Base-by-base conservation (phyloP, 2,329 filamentous ascomycete genomes). In the Capronia americana region DNA sequence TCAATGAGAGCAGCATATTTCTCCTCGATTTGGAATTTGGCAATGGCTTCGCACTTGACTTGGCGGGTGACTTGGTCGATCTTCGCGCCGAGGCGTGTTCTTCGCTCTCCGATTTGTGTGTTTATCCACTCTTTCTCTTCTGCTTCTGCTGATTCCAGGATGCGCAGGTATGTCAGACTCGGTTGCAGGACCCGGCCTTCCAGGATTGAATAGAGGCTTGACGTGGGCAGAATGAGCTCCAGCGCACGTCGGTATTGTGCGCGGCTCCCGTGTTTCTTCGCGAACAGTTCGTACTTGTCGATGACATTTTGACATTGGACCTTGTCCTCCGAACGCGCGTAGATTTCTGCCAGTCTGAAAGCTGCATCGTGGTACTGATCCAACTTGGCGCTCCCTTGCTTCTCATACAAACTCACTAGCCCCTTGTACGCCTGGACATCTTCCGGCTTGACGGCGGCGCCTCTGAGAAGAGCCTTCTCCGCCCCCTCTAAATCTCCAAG, bases 371-470 rank as follows among this genome's bases (percentile, higher is more conserved):
- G 89, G 75, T 97, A 97, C 57, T 89, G 85, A 62, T 87, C 84
- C 14, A 98, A 80, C 73, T 90, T 91, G 62, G 85, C 84, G 32
- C 82, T 78, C 17, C 87, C 89, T 74, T 93, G 90, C 73, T 88
- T 90, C 79, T 97, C 92, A 76, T 92, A 97, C 32, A 98, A 79
- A 74, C 89, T 91, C 77, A 95, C 86, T 54, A 99, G 82, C 0
- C 95, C 95, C 76, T 97, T 91, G 92, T 92, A 98, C 71, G 91
- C 91, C 73, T 94, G 91, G n/a, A 87, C 82, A 72, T 97, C 93
- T 20, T 87, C 83, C 0, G 89, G 87, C 70, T 92, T 93, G 68
- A 92, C 81, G 23, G 84, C 82, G 5, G 90, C 87, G 1, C 94
- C 95, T 34, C 86, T 83, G 48, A 85, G 83, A 77, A 98, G 98